Evolutionary conservation across 805 yeast species (phyloP), one percentile per base, ranked within the genome.

Genomic region (Deakozyma indianensis): DNA sequence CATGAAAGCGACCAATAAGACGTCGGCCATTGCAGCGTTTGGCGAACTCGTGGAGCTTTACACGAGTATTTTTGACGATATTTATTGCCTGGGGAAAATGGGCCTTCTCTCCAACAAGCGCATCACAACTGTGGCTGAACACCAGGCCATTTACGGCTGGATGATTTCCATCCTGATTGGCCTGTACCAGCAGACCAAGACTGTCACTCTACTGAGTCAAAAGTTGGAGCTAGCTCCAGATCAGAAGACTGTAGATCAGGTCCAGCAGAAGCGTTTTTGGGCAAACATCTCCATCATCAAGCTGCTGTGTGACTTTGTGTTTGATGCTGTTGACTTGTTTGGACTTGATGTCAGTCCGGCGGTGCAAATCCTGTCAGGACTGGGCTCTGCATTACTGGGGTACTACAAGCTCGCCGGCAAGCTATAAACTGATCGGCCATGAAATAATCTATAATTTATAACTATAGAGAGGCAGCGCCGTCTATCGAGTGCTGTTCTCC

Each of bases 11-110:
- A 32, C 38, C 38, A 32, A 32, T 9, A 32, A 32, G 38, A 32
- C 2, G 45, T 27, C 3, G 43, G 35, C 35, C 43, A 41, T 46
- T 48, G 46, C 41, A 35, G 42, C 42, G 7, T 25, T 47, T 38
- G 48, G 48, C 3, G 57, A 47, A 22, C 22, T 50, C 18, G 47
- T 53, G 25, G 62, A 56, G 28, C 45, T 56, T 20, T 51, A 51
- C 48, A 59, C 53, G 22, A 58, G 56, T 41, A 42, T 59, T 9
- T 49, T 50, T 27, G 63, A 59, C 46, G 63, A 59, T 43, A 40
- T 56, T 2, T 56, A 56, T 43, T 50, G 57, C 41, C 44, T 57
- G 40, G 47, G 50, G 38, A 55, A 53, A 23, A 56, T 59, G 43
- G 61, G 61, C 18, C 47, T 52, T 7, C 22, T 59, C 23, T 43